These are phyloP conservation scores for Erysimum cheiri DNA, from an alignment of 441 rosid genomes.

Conservation along the genomic window DNA sequence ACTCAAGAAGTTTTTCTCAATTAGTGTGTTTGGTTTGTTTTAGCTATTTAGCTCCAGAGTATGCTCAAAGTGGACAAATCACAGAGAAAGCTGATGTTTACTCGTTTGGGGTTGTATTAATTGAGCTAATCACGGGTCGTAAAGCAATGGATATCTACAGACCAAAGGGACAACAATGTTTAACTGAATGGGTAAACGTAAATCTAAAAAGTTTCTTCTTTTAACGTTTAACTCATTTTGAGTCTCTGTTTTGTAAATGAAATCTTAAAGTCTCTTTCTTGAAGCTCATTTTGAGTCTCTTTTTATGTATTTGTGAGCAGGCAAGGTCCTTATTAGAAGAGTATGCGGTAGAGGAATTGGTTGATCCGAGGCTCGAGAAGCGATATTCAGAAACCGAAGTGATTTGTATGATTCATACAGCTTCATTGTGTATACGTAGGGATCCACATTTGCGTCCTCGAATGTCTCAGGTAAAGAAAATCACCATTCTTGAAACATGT, in stretches of 20 bases:
- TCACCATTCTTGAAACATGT: slow-evolving; percentile 3
- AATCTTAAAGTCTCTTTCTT: not conserved
- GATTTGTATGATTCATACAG: slow-evolving; percentile 87
- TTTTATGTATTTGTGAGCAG: slow-evolving; percentile 50
- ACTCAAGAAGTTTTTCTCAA: not conserved
- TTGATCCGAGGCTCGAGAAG: slow-evolving; percentile 72
- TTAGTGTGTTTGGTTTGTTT: not conserved
- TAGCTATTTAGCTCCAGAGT: slow-evolving; percentile 99
- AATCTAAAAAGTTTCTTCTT: not conserved
- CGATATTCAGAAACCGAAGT: slow-evolving; percentile 72
- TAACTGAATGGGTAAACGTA: slow-evolving; percentile 99
- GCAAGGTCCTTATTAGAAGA: slow-evolving; percentile 92
- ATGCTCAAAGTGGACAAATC: slow-evolving; percentile 95
- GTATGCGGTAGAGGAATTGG: slow-evolving; percentile 69
- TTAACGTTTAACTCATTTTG: not conserved
- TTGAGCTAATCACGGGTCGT: slow-evolving; percentile 93
- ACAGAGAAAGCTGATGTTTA: slow-evolving; percentile 98
- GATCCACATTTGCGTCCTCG: slow-evolving; percentile 95
- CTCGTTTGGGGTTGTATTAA: slow-evolving; percentile 92
- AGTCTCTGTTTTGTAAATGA: slow-evolving; percentile 17
- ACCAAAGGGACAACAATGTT: slow-evolving; percentile 97
- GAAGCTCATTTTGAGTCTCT: not conserved
- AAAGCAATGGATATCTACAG: slow-evolving; percentile 90
- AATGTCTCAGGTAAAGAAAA: slow-evolving; percentile 79
- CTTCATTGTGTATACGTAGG: slow-evolving; percentile 82